These are phyloP conservation scores for Syncephalastrum monosporum DNA, from an alignment of 371 early-diverging fungal species.

Conservation along the genomic window DNA sequence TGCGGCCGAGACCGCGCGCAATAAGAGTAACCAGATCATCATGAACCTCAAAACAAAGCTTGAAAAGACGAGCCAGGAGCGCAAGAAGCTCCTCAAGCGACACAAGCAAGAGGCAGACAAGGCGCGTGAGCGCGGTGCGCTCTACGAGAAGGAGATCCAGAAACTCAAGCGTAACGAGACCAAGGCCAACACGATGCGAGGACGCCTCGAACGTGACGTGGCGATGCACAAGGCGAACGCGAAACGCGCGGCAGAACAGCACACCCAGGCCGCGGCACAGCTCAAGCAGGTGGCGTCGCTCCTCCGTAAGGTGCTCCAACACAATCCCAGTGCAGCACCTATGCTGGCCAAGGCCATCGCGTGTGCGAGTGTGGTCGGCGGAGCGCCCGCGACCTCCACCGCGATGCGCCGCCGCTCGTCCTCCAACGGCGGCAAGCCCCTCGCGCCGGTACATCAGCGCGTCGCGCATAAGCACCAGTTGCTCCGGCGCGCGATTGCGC, in stretches of 20 bases:
- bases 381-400: conserved; percentile 11
- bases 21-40: conserved; percentile 42
- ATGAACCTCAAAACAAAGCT: conserved; percentile 44
- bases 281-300: conserved; percentile 35
- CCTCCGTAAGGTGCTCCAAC: conserved; percentile 25
- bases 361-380: conserved; percentile 53
- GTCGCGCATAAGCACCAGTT: conserved; percentile 31
- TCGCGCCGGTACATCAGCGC: conserved; percentile 22
- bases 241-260: conserved; percentile 33
- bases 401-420: conserved; percentile 7
- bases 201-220: conserved; percentile 28
- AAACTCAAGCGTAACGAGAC: conserved; percentile 61
- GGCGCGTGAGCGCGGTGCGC: conserved; percentile 56
- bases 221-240: conserved; percentile 20
- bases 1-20: conserved; percentile 43
- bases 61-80: conserved; percentile 65
- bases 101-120: conserved; percentile 70
- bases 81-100: conserved; percentile 69
- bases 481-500: conserved; percentile 13
- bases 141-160: conserved; percentile 69
- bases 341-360: conserved; percentile 36
- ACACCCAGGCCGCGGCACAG: conserved; percentile 21
- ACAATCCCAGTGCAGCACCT: conserved; percentile 38
- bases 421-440: conserved; percentile 6
- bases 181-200: conserved; percentile 19